Percentiles rank a stretch among this genome's conserved stretches.
Evolutionary conservation across 2,329 filamentous ascomycete genomes (phyloP).

Genomic region (Cladosporium colombiae): DNA sequence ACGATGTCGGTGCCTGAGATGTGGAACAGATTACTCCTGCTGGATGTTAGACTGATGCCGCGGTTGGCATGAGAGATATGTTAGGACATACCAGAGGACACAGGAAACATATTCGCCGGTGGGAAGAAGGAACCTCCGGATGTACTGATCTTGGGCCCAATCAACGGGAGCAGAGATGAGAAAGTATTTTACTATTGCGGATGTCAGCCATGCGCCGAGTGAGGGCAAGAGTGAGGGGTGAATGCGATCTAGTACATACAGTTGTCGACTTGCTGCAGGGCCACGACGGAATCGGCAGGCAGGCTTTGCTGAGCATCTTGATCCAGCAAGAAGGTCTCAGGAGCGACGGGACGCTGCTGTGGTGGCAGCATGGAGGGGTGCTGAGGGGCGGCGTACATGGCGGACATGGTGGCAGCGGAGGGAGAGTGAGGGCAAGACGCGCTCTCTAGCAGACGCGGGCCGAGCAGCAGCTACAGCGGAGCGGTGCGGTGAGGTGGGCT

Average conservation of each 20-base stretch:
- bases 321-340: constrained; percentile 98
- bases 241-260: constrained; percentile 57
- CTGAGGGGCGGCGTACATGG: constrained; percentile 57
- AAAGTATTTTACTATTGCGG: constrained; percentile 82
- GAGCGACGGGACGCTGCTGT: constrained; percentile 69
- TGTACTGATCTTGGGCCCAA: constrained; percentile 96
- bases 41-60: constrained; percentile 26
- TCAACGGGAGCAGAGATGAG: constrained; percentile 98
- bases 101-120: constrained; percentile 99
- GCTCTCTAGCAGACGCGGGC: constrained; percentile 13
- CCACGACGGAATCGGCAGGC: constrained; percentile 94
- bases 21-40: constrained; percentile 96
- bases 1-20: constrained; percentile 99
- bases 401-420: constrained; percentile 14
- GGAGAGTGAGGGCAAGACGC: constrained; percentile 28
- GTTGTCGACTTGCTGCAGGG: constrained; percentile 97
- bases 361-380: constrained; percentile 81
- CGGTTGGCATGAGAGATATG: constrained; percentile 26
- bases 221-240: neutral
- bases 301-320: constrained; percentile 95
- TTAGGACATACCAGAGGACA: constrained; percentile 73
- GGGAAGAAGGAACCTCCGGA: constrained; percentile 89
- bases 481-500: constrained; percentile 10
- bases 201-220: constrained; percentile 8
- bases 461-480: constrained; percentile 7